phyloP scores from a whole-genome alignment of 345 rosid genomes.

The Leavenworthia alabamica region DNA sequence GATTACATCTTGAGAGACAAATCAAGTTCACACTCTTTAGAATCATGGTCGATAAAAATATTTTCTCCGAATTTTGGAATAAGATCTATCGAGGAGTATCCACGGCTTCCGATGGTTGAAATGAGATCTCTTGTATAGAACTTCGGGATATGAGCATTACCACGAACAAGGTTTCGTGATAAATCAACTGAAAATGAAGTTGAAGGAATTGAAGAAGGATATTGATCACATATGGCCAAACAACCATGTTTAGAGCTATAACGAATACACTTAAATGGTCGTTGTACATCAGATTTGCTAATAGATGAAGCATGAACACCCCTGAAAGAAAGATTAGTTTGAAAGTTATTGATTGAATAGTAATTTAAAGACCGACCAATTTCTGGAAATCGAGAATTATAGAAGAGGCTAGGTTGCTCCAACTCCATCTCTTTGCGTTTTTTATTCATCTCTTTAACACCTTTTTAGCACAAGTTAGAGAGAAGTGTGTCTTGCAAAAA shows the following conservation, averaged over 20 bases:
- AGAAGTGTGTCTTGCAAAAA: background rate
- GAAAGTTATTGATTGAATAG: background rate
- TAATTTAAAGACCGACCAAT: background rate
- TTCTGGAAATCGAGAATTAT: background rate
- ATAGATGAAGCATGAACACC: background rate
- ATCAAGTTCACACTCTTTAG: slow-evolving; percentile 9
- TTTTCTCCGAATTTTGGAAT: background rate
- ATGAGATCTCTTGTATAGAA: slow-evolving; percentile 24
- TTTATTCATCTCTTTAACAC: background rate
- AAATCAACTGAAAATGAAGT: slow-evolving; percentile 5
- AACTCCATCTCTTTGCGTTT: background rate
- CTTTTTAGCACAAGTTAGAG: background rate
- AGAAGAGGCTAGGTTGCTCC: background rate
- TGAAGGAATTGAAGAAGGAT: background rate
- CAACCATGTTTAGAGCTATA: slow-evolving; percentile 22
- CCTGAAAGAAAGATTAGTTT: background rate
- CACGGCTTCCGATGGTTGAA: slow-evolving; percentile 15
- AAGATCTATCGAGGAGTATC: background rate
- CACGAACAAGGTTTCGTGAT: background rate
- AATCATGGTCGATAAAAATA: background rate
- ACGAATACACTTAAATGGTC: slow-evolving; percentile 2
- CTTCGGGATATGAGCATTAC: background rate
- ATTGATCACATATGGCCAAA: background rate
- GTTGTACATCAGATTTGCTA: background rate
- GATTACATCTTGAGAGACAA: slow-evolving; percentile 11